A percentile compares a stretch with the other conserved stretches of the same genome.
Evolutionary conservation across 1,139 yeast genomes (phyloP).

Genomic region (Taphrina communis): DNA sequence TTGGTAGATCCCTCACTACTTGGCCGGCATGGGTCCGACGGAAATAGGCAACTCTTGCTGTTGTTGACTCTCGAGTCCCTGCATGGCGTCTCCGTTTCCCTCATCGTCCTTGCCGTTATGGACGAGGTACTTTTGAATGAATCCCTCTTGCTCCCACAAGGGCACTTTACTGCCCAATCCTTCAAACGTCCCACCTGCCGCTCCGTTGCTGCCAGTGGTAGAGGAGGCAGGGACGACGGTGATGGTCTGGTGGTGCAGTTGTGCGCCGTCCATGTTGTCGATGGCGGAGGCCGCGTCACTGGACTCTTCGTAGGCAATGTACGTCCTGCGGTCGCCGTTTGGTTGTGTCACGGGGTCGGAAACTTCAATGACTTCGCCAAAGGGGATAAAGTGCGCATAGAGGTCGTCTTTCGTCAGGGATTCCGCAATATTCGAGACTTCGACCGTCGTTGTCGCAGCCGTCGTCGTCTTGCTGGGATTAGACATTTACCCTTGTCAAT

Average conservation of each 20-base stretch:
- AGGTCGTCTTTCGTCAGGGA: neutral
- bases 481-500: no score
- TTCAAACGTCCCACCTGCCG: conserved; percentile 40
- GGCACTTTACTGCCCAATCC: conserved; percentile 41
- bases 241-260: conserved; percentile 49
- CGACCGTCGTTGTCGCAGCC: neutral
- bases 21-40: conserved; percentile 23
- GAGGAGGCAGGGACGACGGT: conserved; percentile 48
- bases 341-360: conserved; percentile 43
- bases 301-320: conserved; percentile 49
- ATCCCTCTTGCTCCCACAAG: conserved; percentile 47
- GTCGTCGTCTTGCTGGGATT: no score
- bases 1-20: neutral
- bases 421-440: neutral
- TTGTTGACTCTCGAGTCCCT: conserved; percentile 18
- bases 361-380: conserved; percentile 53
- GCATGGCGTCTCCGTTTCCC: conserved; percentile 26
- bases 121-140: conserved; percentile 45
- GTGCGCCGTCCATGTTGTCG: conserved; percentile 52
- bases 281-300: conserved; percentile 53
- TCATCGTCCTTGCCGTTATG: conserved; percentile 25
- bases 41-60: conserved; percentile 12
- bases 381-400: conserved; percentile 49
- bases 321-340: conserved; percentile 47
- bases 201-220: neutral